These are phyloP conservation scores for Talaromyces sp. DNA, from an alignment of 2,329 filamentous ascomycete genomes.

Conservation along the genomic window DNA sequence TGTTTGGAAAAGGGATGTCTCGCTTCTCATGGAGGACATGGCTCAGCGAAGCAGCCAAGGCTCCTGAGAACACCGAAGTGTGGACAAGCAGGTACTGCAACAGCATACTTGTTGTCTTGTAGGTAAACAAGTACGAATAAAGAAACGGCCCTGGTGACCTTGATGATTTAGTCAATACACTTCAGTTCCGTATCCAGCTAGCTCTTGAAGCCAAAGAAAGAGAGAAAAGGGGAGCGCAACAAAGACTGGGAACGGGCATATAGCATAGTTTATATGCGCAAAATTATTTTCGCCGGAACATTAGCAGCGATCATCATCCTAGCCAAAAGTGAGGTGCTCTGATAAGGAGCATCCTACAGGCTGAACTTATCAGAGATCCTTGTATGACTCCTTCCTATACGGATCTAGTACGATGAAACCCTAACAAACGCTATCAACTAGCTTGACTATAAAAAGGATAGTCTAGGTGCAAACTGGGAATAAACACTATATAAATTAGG, in stretches of 20 bases:
- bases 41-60: constrained; percentile 12
- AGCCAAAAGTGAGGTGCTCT: constrained; percentile 1
- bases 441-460: neutral
- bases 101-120: neutral
- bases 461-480: neutral
- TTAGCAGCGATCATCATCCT: neutral
- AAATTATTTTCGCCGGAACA: neutral
- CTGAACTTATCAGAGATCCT: neutral
- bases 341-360: neutral
- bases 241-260: neutral
- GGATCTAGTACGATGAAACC: constrained; percentile 9
- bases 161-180: neutral
- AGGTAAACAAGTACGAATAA: neutral
- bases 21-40: constrained; percentile 17
- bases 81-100: constrained; percentile 11
- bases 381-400: constrained; percentile 35
- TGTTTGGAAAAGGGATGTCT: constrained; percentile 6
- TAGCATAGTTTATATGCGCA: neutral
- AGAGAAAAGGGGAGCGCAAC: neutral
- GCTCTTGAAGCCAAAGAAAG: neutral
- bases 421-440: constrained; percentile 1
- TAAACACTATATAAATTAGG: neutral
- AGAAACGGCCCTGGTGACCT: no score
- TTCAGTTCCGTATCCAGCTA: neutral
- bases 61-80: constrained; percentile 3